Evolutionary conservation across 768 basidiomycete species (phyloP), one percentile per base, ranked within the genome.

Genomic region (Boletus rubropictus): DNA sequence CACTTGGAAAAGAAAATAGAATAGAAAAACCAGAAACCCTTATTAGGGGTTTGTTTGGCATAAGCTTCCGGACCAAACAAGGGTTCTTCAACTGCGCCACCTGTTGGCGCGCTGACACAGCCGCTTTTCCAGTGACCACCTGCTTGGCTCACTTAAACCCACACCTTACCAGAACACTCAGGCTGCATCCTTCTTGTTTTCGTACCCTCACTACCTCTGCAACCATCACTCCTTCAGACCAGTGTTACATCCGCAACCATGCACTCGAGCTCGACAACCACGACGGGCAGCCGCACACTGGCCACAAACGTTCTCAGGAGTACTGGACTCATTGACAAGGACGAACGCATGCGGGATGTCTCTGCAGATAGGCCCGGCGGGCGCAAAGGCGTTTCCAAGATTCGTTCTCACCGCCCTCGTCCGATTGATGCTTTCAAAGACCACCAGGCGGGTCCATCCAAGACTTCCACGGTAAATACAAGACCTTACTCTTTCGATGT

Each of bases 271-370:
- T 71, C 81, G 35, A 73, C 84, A 8, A 74, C 81, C 7, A 72
- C 78, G 6, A 69, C 82, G 14, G 77, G 81, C 54, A 70, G 76
- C 42, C 77, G 81, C 54, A 61, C 75, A 24, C 67, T 89, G 17
- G 84, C 80, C 18, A 54, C 75, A 48, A 82, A 68, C 48, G 81
- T 84, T 25, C 70, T 89, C 21, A 80, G 82, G 49, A 79, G 68
- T 31, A 86, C 84, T 3, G 87, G 86, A 34, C 80, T 89, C 60
- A 82, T 87, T 51, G 86, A 87, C 74, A 72, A 78, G 47, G 87
- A 89, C 64, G 72, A 81, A 48, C 76, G 72, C 55, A 89, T 89
- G 87, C 78, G 80, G 51, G 86, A 89, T 58, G 69, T 72, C 36
- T 72, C 77, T 8, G 79, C 81, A 15, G 63, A 67, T 68, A 84